Base-by-base conservation (phyloP, 441 rosid species). In the Populus tomentosa region DNA sequence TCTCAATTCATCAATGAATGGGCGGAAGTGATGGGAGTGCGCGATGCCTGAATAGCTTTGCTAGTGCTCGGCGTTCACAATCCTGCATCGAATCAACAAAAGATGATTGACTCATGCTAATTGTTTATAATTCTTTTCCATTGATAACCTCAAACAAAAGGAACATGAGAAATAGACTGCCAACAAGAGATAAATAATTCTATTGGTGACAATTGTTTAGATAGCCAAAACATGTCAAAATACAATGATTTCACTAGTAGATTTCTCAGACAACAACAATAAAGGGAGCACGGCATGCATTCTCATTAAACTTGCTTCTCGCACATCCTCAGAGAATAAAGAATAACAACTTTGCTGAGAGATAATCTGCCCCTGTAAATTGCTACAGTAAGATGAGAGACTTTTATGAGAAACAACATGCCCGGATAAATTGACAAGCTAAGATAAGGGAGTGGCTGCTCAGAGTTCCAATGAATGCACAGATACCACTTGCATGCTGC, bases 11-110 rank as follows among this genome's bases (percentile, higher is more conserved):
- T 90, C 84, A 85, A 80, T 87, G 83, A 76, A 67, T 80, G 46
- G 77, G 79, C 35, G 89, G 80, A 65, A 82, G 80, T 30, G 86
- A 80, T 79, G 82, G 79, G 77, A 78, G 76, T 40, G 67, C 82
- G 74, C 95, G 90, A 74, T 93, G 98, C 75, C 80, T 90, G 81
- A 89, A 91, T 30, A 88, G 82, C 84, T 90, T 95, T 46, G 89
- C 87, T 53, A 93, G 72, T 21, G 94, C 84, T 81, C 95, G 87
- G 75, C 97, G 94, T 80, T 95, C 93, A 87, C 98, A 93, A 78
- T 92, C 98, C 98, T 95, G 90, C 74, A 88, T 53, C 77, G 75
- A 78, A 77, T 82, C 72, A 70, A 66, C 30, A 56, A 56, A 56
- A 79, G 30, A 50, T 38, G 46, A 72, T 28, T 2, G 7, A 5